Conservation (phyloP, 192 early-diverging fungal species). For the Chytriomyces sp. region DNA sequence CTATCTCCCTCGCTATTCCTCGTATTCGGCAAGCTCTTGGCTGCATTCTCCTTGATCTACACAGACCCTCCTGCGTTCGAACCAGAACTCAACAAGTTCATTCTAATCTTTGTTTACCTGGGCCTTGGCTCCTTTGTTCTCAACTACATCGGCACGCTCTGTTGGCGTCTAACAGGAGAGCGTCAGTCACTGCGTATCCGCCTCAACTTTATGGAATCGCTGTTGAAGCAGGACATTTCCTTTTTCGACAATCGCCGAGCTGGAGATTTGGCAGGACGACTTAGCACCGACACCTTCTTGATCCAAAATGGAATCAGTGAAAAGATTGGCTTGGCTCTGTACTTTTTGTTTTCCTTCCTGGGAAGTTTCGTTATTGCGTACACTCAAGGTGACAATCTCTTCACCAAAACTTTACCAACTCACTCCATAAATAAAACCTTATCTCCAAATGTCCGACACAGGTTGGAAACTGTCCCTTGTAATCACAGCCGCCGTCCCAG, state of each 20-base stretch:
- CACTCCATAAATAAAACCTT: not conserved
- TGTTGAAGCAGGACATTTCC: constrained; percentile 43
- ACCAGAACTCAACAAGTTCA: constrained; percentile 17
- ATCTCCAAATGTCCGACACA: constrained; percentile 7
- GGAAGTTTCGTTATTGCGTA: constrained; percentile 36
- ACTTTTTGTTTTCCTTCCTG: constrained; percentile 36
- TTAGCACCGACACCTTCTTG: constrained; percentile 46
- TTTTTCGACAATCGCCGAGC: constrained; percentile 48
- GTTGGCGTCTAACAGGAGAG: constrained; percentile 39
- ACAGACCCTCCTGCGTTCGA: constrained; percentile 5
- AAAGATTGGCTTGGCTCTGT: constrained; percentile 54
- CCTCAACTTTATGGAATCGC: constrained; percentile 31
- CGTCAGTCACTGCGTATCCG: constrained; percentile 41
- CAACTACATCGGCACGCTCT: constrained; percentile 33
- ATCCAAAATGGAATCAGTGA: constrained; percentile 59
- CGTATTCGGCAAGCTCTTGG: constrained; percentile 24
- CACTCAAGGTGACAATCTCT: constrained; percentile 1
- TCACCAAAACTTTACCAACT: not conserved
- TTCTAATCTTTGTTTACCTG: constrained; percentile 29
- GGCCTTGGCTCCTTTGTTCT: constrained; percentile 38
- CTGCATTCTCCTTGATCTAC: not conserved
- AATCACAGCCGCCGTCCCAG: constrained; percentile 70
- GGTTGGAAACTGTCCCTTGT: constrained; percentile 82
- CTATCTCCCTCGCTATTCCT: constrained; percentile 24
- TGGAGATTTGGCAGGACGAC: constrained; percentile 50